These are phyloP conservation scores for Trichomonas gallinae DNA, from an alignment of 208 protist genomes.

Conservation along the genomic window DNA sequence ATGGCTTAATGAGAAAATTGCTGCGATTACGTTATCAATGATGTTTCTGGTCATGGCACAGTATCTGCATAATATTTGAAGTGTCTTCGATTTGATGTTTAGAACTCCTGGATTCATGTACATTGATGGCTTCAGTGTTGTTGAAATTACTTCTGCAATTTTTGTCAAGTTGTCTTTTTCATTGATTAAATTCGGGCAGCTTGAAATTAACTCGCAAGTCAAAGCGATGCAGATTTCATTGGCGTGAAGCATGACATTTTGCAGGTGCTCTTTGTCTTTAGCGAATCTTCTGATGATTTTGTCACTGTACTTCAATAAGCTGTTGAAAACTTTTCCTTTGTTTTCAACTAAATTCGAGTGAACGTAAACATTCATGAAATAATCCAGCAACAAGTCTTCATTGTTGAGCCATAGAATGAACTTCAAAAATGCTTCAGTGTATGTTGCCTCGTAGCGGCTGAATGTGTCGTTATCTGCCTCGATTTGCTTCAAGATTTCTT, in stretches of 20 bases:
- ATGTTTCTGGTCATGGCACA: background rate
- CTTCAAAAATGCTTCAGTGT: background rate
- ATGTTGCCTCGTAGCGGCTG: background rate
- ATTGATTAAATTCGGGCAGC: background rate
- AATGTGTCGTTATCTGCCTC: background rate
- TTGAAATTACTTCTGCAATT: background rate
- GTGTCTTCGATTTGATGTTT: background rate
- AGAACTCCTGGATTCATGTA: background rate
- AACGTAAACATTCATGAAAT: background rate
- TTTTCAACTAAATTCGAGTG: background rate
- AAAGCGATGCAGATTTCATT: background rate
- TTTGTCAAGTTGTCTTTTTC: background rate
- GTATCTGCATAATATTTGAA: background rate
- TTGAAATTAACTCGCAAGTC: background rate
- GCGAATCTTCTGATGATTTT: background rate
- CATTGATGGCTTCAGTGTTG: background rate
- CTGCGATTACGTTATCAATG: background rate
- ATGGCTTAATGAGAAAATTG: background rate
- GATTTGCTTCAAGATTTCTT: background rate
- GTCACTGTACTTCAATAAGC: background rate
- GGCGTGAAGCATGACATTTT: background rate
- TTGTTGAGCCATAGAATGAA: background rate
- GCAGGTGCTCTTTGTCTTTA: background rate
- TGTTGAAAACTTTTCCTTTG: background rate
- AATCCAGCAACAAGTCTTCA: background rate